Evolutionary conservation across 2,329 filamentous ascomycete genomes (phyloP).

Genomic region (Aspergillus neotritici): DNA sequence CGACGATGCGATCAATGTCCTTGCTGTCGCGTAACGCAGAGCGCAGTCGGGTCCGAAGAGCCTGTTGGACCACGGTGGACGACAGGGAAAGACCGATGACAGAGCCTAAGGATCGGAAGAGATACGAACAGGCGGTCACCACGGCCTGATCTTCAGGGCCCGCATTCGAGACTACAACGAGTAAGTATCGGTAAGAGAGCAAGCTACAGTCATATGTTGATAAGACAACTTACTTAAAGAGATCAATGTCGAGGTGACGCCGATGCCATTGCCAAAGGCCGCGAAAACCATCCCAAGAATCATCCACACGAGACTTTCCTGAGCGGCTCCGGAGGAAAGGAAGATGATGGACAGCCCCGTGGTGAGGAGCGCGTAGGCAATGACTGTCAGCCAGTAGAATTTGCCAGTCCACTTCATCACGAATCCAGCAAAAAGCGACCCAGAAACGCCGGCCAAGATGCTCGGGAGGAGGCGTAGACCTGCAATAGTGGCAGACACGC

Average conservation of each 20-base stretch:
- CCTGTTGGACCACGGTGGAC: slow-evolving; percentile 66
- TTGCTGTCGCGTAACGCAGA: slow-evolving; percentile 51
- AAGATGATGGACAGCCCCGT: slow-evolving; percentile 53
- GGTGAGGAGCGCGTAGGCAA: slow-evolving; percentile 50
- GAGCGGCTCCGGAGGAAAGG: slow-evolving; percentile 51
- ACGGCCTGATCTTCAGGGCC: slow-evolving; percentile 64
- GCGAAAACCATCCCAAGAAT: slow-evolving; percentile 53
- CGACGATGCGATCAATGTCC: slow-evolving; percentile 61
- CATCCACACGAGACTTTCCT: slow-evolving; percentile 48
- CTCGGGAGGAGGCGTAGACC: slow-evolving; percentile 63
- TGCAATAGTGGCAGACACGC: slow-evolving; percentile 57
- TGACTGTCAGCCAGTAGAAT: slow-evolving; percentile 64
- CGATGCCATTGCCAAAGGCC: slow-evolving; percentile 52
- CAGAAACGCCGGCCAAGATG: slow-evolving; percentile 57
- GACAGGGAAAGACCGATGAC: slow-evolving; percentile 63
- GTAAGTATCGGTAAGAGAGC: slow-evolving; percentile 3
- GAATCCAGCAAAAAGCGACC: slow-evolving; percentile 60
- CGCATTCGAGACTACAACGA: slow-evolving; percentile 57
- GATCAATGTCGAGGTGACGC: slow-evolving; percentile 66
- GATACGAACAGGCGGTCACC: slow-evolving; percentile 71
- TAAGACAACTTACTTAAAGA: slow-evolving; percentile 48
- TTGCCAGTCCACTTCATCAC: slow-evolving; percentile 65
- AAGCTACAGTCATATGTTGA: not conserved
- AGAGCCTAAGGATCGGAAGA: slow-evolving; percentile 68
- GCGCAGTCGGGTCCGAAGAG: slow-evolving; percentile 54